Conservation (phyloP, 2,329 filamentous ascomycete species). For the Fusarium virguliforme region DNA sequence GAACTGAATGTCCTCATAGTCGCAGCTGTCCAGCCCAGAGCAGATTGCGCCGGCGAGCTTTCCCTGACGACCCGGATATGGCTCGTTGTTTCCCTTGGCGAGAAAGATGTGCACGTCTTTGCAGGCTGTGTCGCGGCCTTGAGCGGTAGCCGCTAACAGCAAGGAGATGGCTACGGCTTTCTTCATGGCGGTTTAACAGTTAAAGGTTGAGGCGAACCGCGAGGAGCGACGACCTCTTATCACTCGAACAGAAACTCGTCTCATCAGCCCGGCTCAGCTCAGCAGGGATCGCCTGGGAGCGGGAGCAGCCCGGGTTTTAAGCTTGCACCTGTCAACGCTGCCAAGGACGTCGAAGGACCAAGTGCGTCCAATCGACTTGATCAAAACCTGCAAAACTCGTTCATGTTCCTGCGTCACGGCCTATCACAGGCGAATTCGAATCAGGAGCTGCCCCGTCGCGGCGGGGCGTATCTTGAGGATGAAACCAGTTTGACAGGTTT, state of each 20-base stretch:
- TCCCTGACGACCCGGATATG: conserved; percentile 53
- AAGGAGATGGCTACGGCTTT: conserved; percentile 13
- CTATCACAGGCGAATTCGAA: conserved; percentile 18
- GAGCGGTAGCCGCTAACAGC: conserved; percentile 22
- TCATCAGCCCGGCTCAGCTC: conserved; percentile 12
- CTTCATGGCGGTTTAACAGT: conserved; percentile 21
- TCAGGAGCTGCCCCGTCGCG: conserved; percentile 1
- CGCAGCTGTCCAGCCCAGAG: conserved; percentile 49
- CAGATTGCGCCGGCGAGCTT: conserved; percentile 52
- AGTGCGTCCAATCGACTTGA: not conserved
- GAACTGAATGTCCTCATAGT: conserved; percentile 55
- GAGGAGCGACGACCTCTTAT: not conserved
- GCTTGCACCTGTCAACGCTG: conserved; percentile 16
- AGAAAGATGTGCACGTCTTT: conserved; percentile 53
- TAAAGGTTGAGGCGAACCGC: not conserved
- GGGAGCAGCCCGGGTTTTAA: conserved; percentile 15
- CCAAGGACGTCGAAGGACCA: no score
- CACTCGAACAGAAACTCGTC: conserved; percentile 10
- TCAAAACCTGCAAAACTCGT: not conserved
- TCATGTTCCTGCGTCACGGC: conserved; percentile 25
- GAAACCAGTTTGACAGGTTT: conserved; percentile 18
- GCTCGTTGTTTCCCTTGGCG: conserved; percentile 52
- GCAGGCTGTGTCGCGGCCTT: conserved; percentile 40
- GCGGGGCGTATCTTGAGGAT: conserved; percentile 16
- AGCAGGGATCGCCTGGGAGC: conserved; percentile 14